phyloP scores from a whole-genome alignment of 1,284 basidiomycete genomes.

The Marasmius sp. region DNA sequence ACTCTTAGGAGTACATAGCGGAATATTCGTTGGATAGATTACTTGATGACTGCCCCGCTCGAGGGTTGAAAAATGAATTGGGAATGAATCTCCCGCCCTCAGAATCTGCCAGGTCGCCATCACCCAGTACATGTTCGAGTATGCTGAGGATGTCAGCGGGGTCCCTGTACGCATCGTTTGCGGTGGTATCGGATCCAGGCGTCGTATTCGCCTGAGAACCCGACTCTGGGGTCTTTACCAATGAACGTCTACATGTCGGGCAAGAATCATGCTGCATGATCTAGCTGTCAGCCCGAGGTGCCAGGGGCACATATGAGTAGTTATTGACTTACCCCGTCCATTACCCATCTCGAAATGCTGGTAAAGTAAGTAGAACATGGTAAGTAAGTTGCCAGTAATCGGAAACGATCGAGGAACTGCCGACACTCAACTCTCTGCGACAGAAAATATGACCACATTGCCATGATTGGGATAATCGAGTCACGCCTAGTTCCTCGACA shows the following conservation, averaged over 20 bases:
- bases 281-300: background rate
- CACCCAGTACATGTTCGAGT: background rate
- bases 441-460: slow-evolving; percentile 76
- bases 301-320: too few relatives aligned
- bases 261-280: slow-evolving; percentile 56
- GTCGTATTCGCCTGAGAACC: slow-evolving; percentile 11
- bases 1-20: slow-evolving; percentile 53
- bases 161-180: background rate
- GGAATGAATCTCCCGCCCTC: background rate
- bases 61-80: background rate
- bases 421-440: slow-evolving; percentile 60
- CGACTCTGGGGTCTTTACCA: slow-evolving; percentile 26
- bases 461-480: slow-evolving; percentile 49
- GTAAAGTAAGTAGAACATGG: background rate
- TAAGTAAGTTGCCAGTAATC: background rate
- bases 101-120: background rate
- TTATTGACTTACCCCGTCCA: slow-evolving; percentile 45
- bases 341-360: slow-evolving; percentile 67
- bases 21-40: slow-evolving; percentile 34
- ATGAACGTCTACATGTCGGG: slow-evolving; percentile 56
- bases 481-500: slow-evolving; percentile 66
- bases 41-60: background rate
- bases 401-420: slow-evolving; percentile 6
- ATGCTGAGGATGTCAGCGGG: background rate
- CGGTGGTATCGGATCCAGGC: background rate